These are phyloP conservation scores for Hibiscus trionum DNA, from an alignment of 345 rosid genomes.

Conservation along the genomic window DNA sequence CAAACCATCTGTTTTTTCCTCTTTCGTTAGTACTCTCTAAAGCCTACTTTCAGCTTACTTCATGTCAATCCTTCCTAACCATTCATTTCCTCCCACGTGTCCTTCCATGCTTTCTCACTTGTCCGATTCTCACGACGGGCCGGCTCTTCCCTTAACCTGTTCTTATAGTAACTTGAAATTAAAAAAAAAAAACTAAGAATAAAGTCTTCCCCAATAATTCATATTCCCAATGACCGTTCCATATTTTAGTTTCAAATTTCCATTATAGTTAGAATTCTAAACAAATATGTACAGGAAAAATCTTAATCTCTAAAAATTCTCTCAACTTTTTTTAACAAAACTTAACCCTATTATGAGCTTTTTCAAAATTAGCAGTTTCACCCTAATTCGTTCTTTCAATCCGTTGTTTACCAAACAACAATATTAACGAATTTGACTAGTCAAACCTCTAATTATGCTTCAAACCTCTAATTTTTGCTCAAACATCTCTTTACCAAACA, in stretches of 20 bases:
- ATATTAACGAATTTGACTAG: too few species aligned
- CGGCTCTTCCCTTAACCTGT: background rate
- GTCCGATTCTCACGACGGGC: background rate
- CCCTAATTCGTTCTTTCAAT: too few species aligned
- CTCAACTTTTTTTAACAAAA: too few species aligned
- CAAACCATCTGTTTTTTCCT: background rate
- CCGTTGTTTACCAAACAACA: too few species aligned
- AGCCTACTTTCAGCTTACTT: background rate
- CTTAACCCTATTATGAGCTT: too few species aligned
- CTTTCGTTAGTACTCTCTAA: background rate
- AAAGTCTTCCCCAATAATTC: background rate
- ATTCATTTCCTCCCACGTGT: constrained; percentile 13
- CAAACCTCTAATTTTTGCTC: too few species aligned
- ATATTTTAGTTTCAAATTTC: background rate
- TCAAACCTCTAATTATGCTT: too few species aligned
- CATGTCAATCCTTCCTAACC: constrained; percentile 1
- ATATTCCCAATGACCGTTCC: constrained; percentile 7
- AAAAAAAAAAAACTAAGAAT: background rate
- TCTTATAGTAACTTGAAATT: background rate
- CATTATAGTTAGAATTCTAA: too few species aligned
- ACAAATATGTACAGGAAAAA: too few species aligned
- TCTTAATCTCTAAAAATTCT: too few species aligned
- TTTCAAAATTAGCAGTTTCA: too few species aligned
- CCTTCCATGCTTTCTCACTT: background rate
- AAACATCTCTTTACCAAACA: too few species aligned